These are phyloP conservation scores for Backusella sp. DNA, from an alignment of 192 early-diverging fungal species.

Conservation along the genomic window DNA sequence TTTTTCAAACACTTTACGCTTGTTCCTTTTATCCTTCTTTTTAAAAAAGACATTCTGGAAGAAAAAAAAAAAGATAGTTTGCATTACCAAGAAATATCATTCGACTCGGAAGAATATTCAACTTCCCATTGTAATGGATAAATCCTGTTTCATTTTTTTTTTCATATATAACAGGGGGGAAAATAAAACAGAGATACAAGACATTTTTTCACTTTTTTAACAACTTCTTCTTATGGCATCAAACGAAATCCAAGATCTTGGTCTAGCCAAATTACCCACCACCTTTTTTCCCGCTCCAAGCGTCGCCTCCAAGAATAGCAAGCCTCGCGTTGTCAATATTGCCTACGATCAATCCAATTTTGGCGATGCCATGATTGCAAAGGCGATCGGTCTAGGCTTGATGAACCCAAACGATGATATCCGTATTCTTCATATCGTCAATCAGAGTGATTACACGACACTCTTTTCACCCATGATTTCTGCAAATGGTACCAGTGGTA, in stretches of 20 bases:
- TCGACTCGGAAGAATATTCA: background rate
- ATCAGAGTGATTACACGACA: background rate
- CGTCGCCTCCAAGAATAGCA: background rate
- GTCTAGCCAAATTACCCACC: conserved; percentile 4
- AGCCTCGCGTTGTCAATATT: conserved; percentile 2
- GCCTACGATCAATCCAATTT: conserved; percentile 27
- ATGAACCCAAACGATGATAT: conserved; percentile 19
- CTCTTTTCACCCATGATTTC: conserved; percentile 1
- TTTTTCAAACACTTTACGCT: background rate
- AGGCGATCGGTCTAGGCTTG: conserved; percentile 17
- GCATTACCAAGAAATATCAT: background rate
- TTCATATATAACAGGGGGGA: background rate
- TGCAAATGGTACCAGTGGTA: background rate
- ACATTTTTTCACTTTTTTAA: background rate
- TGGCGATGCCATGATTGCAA: conserved; percentile 23
- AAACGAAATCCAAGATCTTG: background rate
- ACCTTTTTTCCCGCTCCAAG: conserved; percentile 9
- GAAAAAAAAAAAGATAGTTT: background rate
- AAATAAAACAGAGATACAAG: background rate
- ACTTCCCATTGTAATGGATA: background rate
- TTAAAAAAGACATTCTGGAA: background rate
- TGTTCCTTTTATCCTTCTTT: background rate
- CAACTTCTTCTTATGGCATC: background rate
- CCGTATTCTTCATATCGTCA: conserved; percentile 20
- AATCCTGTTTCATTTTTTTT: background rate